Evolutionary conservation across 148 eudicot species (phyloP).

Genomic region (Fagopyrum homotropicum): DNA sequence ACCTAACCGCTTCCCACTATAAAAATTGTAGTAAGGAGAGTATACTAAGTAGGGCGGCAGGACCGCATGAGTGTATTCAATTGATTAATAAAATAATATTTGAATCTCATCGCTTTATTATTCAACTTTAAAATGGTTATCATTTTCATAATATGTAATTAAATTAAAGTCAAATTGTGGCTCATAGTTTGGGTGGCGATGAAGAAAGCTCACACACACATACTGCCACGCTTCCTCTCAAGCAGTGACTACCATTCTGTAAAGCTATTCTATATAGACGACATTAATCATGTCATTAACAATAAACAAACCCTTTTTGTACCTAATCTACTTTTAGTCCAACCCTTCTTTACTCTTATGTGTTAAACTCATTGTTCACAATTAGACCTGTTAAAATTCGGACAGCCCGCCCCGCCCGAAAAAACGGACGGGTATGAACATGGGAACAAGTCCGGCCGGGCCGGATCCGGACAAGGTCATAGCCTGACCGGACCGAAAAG

Average conservation of each 20-base stretch:
- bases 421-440: too few relatives aligned
- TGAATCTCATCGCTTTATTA: neutral
- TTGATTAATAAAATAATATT: neutral
- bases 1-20: too few relatives aligned
- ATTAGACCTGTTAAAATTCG: too few relatives aligned
- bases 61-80: too few relatives aligned
- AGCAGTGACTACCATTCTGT: neutral
- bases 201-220: neutral
- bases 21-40: too few relatives aligned
- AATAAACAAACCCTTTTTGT: neutral
- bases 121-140: neutral
- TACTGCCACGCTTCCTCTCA: constrained; percentile 7
- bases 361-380: neutral
- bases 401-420: too few relatives aligned
- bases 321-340: neutral
- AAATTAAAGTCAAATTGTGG: neutral
- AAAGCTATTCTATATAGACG: neutral
- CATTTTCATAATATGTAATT: neutral
- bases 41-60: too few relatives aligned
- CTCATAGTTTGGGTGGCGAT: neutral
- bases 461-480: too few relatives aligned
- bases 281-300: neutral
- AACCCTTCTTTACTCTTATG: neutral
- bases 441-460: too few relatives aligned
- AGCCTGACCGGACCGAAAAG: too few relatives aligned